phyloP scores from a whole-genome alignment of 768 basidiomycete genomes.

The Lactifluus echinatus region DNA sequence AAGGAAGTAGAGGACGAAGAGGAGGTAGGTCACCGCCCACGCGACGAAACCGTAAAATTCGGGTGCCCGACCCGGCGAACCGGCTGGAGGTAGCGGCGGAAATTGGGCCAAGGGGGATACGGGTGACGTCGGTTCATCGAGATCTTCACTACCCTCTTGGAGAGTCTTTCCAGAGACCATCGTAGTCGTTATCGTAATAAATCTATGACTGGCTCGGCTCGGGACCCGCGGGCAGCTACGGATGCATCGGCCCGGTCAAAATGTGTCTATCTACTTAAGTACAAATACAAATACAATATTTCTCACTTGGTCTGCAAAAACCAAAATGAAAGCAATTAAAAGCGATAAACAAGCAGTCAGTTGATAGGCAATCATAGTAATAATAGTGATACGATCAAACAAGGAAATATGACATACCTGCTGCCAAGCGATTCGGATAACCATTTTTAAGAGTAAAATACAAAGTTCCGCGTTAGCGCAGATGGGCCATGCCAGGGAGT shows the following conservation, averaged over 20 bases:
- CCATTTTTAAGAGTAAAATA: too few relatives aligned
- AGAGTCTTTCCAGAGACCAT: background rate
- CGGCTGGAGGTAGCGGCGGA: constrained; percentile 35
- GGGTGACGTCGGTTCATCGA: constrained; percentile 23
- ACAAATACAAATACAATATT: too few relatives aligned
- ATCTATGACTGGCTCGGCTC: background rate
- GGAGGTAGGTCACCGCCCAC: constrained; percentile 66
- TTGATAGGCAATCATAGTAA: too few relatives aligned
- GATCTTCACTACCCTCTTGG: background rate
- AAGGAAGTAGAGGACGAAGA: constrained; percentile 61
- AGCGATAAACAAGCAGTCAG: too few relatives aligned
- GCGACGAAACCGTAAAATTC: constrained; percentile 92
- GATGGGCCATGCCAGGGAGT: background rate
- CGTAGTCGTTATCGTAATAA: background rate
- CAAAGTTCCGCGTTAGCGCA: background rate
- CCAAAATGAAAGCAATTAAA: too few relatives aligned
- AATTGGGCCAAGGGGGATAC: constrained; percentile 40
- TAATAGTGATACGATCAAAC: too few relatives aligned
- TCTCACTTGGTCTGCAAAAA: too few relatives aligned
- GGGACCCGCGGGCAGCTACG: too few relatives aligned
- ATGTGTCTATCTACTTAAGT: too few relatives aligned
- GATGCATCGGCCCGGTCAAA: background rate
- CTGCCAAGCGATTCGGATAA: too few relatives aligned
- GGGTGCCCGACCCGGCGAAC: constrained; percentile 56
- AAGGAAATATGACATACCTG: too few relatives aligned